Base-by-base conservation (phyloP, 2,329 filamentous ascomycete genomes). In the Colletotrichum incanum region DNA sequence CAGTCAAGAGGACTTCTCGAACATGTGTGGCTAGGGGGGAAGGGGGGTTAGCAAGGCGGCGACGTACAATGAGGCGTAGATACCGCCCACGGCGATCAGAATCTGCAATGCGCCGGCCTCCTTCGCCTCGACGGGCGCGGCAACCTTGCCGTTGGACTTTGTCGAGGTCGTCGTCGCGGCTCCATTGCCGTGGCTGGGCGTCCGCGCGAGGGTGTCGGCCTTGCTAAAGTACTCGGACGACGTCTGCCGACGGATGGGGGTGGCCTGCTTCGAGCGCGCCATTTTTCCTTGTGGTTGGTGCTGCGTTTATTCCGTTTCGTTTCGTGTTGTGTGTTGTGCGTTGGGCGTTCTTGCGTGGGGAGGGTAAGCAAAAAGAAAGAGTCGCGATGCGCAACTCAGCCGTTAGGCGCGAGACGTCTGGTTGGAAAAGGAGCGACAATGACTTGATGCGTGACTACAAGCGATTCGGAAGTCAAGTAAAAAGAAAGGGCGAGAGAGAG, bases 31-130 rank as follows among this genome's bases (percentile, higher is more conserved):
- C 20, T 37, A n/a, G 18, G 14, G 5, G 28, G 20, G 23, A n/a
- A 16, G 28, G 23, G 23, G 37, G 6, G 31, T 6, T 16, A 11
- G n/a, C 6, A 18, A n/a, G 12, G 23, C 11, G 37, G 66, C 31
- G 39, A 84, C 89, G 79, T 89, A 98, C 96, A 99, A 99, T 45
- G 95, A 97, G 45, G 93, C 94, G 82, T 99, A 99, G 77, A 99
- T 99, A 72, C 96, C 96, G 8, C 91, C 92, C n/a, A 98, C 94
- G 75, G 95, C 96, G 73, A 97, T 90, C 60, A 95, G 83, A 67
- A 98, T 89, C 82, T 97, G 93, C 78, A 93, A 79, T 39, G 94
- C 80, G 5, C 94, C 93, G 11, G 92, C 88, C 37, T 90, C 88
- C 73, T 73, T 79, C 69, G 66, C 74, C 43, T 77, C 68, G 26